Evolutionary conservation across 805 yeast genomes (phyloP).

Genomic region (Myxozyma vanderwaltii): DNA sequence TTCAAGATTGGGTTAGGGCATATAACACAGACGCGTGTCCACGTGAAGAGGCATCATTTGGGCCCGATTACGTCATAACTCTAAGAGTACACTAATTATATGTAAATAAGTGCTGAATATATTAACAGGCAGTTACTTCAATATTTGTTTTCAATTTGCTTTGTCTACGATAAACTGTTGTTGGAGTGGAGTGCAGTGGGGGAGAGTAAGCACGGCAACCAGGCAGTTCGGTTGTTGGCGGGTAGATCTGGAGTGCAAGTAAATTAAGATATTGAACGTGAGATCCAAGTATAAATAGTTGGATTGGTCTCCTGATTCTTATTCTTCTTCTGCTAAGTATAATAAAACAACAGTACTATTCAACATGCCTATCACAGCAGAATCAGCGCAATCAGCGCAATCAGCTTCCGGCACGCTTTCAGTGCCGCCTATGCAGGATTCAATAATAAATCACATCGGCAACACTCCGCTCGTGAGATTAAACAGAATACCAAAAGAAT

Average conservation of each 20-base stretch:
- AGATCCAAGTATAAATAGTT: neutral
- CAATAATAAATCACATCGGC: constrained; percentile 76
- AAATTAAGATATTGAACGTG: neutral
- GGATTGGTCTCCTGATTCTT: neutral
- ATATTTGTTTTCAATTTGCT: neutral
- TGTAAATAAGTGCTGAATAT: too few relatives aligned
- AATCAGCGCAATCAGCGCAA: neutral
- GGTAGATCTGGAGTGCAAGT: neutral
- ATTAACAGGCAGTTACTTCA: too few relatives aligned
- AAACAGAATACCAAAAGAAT: constrained; percentile 73
- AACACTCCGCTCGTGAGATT: constrained; percentile 79
- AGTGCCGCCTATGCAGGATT: constrained; percentile 49
- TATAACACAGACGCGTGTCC: neutral
- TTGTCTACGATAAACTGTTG: too few relatives aligned
- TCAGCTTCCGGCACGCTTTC: neutral
- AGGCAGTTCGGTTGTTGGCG: constrained; percentile 4
- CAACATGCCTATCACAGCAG: neutral
- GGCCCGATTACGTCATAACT: neutral
- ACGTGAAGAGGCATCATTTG: neutral
- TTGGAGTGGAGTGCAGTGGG: neutral
- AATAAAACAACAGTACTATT: neutral
- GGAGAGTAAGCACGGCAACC: neutral
- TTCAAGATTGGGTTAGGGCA: neutral
- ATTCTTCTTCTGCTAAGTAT: neutral
- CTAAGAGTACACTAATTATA: neutral